A percentile compares a stretch with the other conserved stretches of the same genome.
Conservation (phyloP, 1,139 yeast genomes). For the Suhomyces anneliseae region DNA sequence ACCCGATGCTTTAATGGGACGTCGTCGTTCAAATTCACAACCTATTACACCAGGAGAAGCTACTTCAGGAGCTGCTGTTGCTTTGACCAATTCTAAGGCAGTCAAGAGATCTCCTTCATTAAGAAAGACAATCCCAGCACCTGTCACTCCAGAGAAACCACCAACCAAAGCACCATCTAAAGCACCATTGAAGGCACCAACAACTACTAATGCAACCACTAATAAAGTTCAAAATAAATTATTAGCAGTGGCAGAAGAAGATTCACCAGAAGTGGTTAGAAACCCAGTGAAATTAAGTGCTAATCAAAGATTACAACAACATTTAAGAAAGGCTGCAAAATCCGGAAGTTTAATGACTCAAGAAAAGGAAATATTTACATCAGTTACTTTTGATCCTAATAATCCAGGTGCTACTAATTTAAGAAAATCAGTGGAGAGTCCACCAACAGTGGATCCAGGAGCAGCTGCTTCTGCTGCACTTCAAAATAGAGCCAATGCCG, state of each 20-base stretch:
- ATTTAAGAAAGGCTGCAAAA: slow-evolving; percentile 41
- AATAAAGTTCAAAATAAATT: slow-evolving; percentile 18
- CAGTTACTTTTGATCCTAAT: slow-evolving; percentile 46
- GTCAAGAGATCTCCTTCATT: slow-evolving; percentile 17
- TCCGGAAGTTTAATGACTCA: slow-evolving; percentile 43
- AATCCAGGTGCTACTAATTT: slow-evolving; percentile 32
- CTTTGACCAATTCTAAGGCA: slow-evolving; percentile 19
- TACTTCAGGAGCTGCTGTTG: slow-evolving; percentile 40
- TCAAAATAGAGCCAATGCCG: background rate
- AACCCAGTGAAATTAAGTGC: slow-evolving; percentile 28
- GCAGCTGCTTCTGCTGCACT: slow-evolving; percentile 6
- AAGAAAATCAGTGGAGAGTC: slow-evolving; percentile 20
- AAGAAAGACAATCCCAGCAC: slow-evolving; percentile 8
- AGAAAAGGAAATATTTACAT: slow-evolving; percentile 35
- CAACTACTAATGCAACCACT: slow-evolving; percentile 6
- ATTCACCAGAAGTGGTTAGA: slow-evolving; percentile 10
- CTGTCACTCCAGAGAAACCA: slow-evolving; percentile 2
- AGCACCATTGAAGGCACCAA: background rate
- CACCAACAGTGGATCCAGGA: slow-evolving; percentile 3
- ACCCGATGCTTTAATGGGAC: slow-evolving; percentile 17
- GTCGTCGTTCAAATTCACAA: slow-evolving; percentile 43
- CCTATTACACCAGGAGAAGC: slow-evolving; percentile 28
- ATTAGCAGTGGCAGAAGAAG: slow-evolving; percentile 26
- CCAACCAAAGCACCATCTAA: background rate
- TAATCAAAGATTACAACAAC: slow-evolving; percentile 42